Percentiles rank a stretch among this genome's conserved stretches.
These are phyloP conservation scores for Sporothrix globosa DNA, from an alignment of 2,329 filamentous ascomycete genomes.

Conservation along the genomic window DNA sequence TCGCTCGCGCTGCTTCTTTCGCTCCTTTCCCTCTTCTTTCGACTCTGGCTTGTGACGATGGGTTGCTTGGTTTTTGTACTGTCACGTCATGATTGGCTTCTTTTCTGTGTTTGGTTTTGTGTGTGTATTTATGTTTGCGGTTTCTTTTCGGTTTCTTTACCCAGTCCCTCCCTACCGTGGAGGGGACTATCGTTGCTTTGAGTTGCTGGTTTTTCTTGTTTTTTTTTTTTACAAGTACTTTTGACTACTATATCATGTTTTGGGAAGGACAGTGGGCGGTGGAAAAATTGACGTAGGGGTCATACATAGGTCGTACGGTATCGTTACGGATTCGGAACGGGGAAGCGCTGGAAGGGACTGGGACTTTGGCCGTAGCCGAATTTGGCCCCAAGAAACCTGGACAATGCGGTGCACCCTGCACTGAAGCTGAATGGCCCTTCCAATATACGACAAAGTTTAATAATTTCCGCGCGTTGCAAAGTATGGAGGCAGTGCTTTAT, in stretches of 20 bases:
- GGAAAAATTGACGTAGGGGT: slow-evolving; percentile 13
- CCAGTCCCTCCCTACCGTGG: background rate
- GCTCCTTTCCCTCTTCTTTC: background rate
- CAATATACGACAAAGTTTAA: slow-evolving; percentile 25
- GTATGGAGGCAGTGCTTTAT: background rate
- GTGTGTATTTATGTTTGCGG: slow-evolving; percentile 21
- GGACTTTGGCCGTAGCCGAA: background rate
- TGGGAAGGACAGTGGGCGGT: slow-evolving; percentile 20
- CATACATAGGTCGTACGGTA: background rate
- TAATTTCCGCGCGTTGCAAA: background rate
- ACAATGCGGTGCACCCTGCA: background rate
- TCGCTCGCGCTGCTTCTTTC: background rate
- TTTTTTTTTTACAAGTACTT: slow-evolving; percentile 15
- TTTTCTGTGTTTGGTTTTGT: slow-evolving; percentile 17
- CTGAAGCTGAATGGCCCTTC: slow-evolving; percentile 1
- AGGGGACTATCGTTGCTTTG: slow-evolving; percentile 15
- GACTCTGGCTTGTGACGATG: slow-evolving; percentile 25
- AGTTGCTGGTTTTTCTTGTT: slow-evolving; percentile 19
- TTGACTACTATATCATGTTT: slow-evolving; percentile 27
- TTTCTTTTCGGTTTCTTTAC: slow-evolving; percentile 17
- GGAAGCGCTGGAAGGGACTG: slow-evolving; percentile 12
- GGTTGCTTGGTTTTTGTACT: slow-evolving; percentile 5
- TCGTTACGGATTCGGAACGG: slow-evolving; percentile 2
- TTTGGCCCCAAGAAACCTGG: background rate
- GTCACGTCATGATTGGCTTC: slow-evolving; percentile 28